These are phyloP conservation scores for Cardamine occulta DNA, from an alignment of 345 rosid species.

Conservation along the genomic window DNA sequence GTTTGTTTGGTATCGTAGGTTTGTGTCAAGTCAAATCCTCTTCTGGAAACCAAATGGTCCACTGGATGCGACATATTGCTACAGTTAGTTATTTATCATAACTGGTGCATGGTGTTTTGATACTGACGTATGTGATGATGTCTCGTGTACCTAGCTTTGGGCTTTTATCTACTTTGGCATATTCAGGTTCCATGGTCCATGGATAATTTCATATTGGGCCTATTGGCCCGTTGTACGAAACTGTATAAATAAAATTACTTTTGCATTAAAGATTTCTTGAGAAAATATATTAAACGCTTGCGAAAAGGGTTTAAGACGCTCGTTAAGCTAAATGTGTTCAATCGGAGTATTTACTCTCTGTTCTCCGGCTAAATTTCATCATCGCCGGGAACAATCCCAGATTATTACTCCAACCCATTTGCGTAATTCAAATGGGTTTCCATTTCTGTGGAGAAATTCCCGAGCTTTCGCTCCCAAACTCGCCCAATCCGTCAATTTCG, in stretches of 20 bases:
- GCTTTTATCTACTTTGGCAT: slow-evolving; percentile 12
- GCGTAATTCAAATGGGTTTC: slow-evolving; percentile 18
- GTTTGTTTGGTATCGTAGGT: slow-evolving; percentile 19
- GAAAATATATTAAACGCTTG: background rate
- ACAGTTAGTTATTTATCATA: slow-evolving; percentile 12
- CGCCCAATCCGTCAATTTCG: slow-evolving; percentile 29
- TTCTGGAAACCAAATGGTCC: slow-evolving; percentile 27
- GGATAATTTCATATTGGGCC: background rate
- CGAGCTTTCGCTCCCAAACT: slow-evolving; percentile 37
- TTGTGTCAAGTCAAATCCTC: slow-evolving; percentile 9
- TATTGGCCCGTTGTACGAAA: background rate
- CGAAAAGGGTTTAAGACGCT: background rate
- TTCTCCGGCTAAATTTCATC: slow-evolving; percentile 34
- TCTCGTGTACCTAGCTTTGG: slow-evolving; percentile 3
- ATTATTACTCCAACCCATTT: slow-evolving; percentile 19
- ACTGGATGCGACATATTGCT: slow-evolving; percentile 6
- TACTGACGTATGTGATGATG: background rate
- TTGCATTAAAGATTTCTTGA: too few species aligned
- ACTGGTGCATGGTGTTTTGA: background rate
- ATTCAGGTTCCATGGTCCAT: slow-evolving; percentile 20
- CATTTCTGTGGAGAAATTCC: slow-evolving; percentile 29
- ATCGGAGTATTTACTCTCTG: slow-evolving; percentile 20
- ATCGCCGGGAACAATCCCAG: slow-evolving; percentile 31
- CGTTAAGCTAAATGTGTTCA: slow-evolving; percentile 19
- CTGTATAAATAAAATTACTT: too few species aligned